Base-by-base conservation (phyloP, 1,284 basidiomycete species). In the Boletus albobrunnescens region DNA sequence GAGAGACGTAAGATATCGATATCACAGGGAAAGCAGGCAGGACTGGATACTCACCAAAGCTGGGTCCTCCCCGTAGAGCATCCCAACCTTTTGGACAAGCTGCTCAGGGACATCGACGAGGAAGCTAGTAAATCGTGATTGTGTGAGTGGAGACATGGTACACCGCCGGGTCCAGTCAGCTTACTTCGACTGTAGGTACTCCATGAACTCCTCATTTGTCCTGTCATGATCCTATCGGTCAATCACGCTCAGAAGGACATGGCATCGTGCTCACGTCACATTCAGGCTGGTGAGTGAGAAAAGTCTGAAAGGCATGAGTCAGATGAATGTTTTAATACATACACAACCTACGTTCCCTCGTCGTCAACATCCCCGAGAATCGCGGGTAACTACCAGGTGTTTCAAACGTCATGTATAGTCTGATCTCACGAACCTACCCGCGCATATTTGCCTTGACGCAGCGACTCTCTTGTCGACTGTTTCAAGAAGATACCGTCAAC, bases 351-450 rank as follows among this genome's bases (percentile, higher is more conserved):
- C 56, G 64, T 67, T 36, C 59, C 65, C 44, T 67, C 64, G 27
- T 66, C 64, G 35, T 65, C 65, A 8, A 59, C 54, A 40, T 50
- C 44, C 9, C 65, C 67, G 4, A 58, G 44, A 23, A 66, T 54
- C 9, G 57, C 49, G 1, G 63, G 64, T 3, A 66, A 50, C 65
- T 67, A 38, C 10, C 7, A 12, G 20, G 7, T 23, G 13, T 22
- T 31, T n/a, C 12, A 41, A 13, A 55, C 5, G 53, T 39, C 16
- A 49, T 46, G 1, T 17, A 10, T 3, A 7, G 1, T 16, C 16
- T 6, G 13, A 19, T 13, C 28, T 8, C 3, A 22, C 3, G 12
- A 24, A 28, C 30, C 46, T 17, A 51, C 57, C 17, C 7, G 44
- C 6, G 57, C 51, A 41, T 59, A 57, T 39, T 47, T 49, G 8